Evolutionary conservation across 1,284 basidiomycete genomes (phyloP).

Genomic region (Heterobasidion irregulare): DNA sequence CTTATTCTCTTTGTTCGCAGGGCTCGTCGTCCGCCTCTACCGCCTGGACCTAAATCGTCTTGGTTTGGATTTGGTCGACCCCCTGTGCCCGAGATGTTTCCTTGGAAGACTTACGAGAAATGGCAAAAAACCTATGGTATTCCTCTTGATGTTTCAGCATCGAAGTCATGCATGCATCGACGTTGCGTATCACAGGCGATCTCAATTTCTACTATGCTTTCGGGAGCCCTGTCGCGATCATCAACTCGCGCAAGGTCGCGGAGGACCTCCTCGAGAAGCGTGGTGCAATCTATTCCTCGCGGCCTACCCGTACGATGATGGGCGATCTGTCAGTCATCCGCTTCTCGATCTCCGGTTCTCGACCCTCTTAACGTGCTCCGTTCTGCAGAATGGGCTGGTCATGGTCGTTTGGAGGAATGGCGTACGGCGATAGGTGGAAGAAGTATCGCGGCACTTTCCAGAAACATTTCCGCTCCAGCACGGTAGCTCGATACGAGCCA

Average conservation of each 20-base stretch:
- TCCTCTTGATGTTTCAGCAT: neutral
- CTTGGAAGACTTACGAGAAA: neutral
- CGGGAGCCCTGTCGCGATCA: neutral
- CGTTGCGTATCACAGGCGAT: neutral
- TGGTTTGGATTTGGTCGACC: neutral
- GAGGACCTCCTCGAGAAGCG: conserved; percentile 1
- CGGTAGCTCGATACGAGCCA: neutral
- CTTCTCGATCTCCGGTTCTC: neutral
- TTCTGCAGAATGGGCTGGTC: neutral
- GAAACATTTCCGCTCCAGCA: neutral
- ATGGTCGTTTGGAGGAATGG: neutral
- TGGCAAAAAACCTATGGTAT: neutral
- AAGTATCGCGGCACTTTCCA: neutral
- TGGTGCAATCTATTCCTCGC: neutral
- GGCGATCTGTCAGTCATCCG: neutral
- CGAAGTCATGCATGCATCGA: neutral
- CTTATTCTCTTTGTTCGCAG: neutral
- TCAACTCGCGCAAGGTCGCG: neutral
- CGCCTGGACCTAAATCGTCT: neutral
- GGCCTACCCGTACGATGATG: neutral
- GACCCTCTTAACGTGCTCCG: neutral
- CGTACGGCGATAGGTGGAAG: neutral
- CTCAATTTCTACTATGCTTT: neutral
- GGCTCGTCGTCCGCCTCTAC: neutral
- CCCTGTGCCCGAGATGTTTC: neutral